Base-by-base conservation (phyloP, 2,329 filamentous ascomycete genomes). In the Aspergillus vadensis region DNA sequence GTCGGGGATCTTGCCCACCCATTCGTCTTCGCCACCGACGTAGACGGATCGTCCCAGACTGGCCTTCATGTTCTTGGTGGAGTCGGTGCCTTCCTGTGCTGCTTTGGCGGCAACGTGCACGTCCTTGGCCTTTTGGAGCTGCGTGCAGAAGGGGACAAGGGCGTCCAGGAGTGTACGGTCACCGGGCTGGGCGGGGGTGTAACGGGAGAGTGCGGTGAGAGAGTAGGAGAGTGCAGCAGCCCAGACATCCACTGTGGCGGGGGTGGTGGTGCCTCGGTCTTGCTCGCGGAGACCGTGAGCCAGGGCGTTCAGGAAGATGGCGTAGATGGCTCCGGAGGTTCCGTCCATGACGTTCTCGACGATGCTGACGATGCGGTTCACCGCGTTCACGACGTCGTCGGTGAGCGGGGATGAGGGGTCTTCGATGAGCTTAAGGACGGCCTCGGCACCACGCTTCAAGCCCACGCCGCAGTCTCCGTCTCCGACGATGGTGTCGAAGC, bases 141-240 rank as follows among this genome's bases (percentile, higher is more conserved):
- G 85, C 47, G 91, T 85, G 55, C 96, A 88, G 73, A 98, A 99
- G 1, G 95, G 95, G 63, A 91, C 86, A 53, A 99, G 81, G 1
- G 94, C 92, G 77, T 99, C 95, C 36, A 98, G 85, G 38, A 98
- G 80, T 0, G 95, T 99, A 54, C 95, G 85, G 74, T 99, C 95
- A 27, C 95, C 95, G 0, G 90, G 89, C 56, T 89, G 87, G 0
- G 95, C 95, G 0, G 94, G 93, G 2, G 95, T 99, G 76, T 98
- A 98, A 71, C 84, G 90, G 38, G 83, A 85, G 59, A 99, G 80
- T 1, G 88, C 87, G 19, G 87, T 81, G 63, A 89, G 86, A 56
- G 91, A 91, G 67, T 87, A 83, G 64, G 87, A 81, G 14, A 97
- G 81, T 0, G 92, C 93, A 32, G 83, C 80, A 3, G 88, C 83